These are phyloP conservation scores for Cylindrotheca closterium DNA, from an alignment of 108 stramenopile species.

Conservation along the genomic window DNA sequence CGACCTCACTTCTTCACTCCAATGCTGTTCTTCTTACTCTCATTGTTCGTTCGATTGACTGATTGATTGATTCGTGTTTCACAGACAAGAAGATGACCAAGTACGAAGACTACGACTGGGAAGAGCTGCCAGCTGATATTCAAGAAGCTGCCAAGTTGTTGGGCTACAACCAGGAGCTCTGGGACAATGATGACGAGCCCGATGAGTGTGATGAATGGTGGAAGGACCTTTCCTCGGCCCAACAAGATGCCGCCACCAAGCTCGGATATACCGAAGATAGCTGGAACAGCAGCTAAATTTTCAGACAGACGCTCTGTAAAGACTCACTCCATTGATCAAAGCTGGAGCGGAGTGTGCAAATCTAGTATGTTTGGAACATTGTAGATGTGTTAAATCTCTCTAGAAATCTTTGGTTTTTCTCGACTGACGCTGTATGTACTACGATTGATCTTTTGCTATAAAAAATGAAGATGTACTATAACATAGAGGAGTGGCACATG, in stretches of 20 bases:
- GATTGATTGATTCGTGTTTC: neutral
- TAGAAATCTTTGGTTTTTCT: no score
- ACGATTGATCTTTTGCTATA: no score
- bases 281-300: slow-evolving; percentile 3
- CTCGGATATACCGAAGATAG: slow-evolving; percentile 18
- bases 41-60: neutral
- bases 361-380: no score
- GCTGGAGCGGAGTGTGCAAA: no score
- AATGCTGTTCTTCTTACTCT: slow-evolving; percentile 61
- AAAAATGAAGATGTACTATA: no score
- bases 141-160: slow-evolving; percentile 32
- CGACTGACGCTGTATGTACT: no score
- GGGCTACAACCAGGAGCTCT: slow-evolving; percentile 50
- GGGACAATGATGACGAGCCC: slow-evolving; percentile 36
- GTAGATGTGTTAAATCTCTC: no score
- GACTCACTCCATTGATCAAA: no score
- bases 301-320: no score
- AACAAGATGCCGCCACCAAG: slow-evolving; percentile 24
- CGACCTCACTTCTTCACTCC: no score
- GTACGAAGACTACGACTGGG: slow-evolving; percentile 13
- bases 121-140: slow-evolving; percentile 33
- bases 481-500: no score
- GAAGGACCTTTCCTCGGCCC: slow-evolving; percentile 33
- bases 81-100: neutral
- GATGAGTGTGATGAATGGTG: slow-evolving; percentile 25